These are phyloP conservation scores for Carex sylvatica DNA, from an alignment of 202 grass and related monocot species.

Conservation along the genomic window DNA sequence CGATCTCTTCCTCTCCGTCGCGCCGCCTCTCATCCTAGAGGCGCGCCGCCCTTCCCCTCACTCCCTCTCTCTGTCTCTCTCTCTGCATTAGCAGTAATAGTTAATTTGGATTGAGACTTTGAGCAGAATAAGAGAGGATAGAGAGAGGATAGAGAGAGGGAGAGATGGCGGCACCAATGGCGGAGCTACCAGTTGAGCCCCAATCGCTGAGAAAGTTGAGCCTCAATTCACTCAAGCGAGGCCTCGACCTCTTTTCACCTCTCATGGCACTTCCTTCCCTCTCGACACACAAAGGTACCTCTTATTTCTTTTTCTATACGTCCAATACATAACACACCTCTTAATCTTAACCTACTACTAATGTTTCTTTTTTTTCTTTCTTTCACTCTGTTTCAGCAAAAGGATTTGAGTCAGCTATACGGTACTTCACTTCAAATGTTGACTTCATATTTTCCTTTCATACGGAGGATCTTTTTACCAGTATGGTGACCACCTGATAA, in stretches of 20 bases:
- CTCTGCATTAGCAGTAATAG: too few species aligned
- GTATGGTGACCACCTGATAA: not conserved
- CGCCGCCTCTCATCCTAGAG: too few species aligned
- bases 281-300: constrained; percentile 66
- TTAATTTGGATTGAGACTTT: too few species aligned
- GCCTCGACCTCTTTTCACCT: constrained; percentile 73
- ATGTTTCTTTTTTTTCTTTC: not conserved
- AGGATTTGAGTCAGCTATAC: constrained; percentile 67
- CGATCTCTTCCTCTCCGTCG: too few species aligned
- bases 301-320: not conserved
- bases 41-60: too few species aligned
- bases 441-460: not conserved
- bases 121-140: too few species aligned
- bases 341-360: not conserved
- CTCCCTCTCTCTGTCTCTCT: too few species aligned
- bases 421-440: constrained; percentile 26
- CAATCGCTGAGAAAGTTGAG: constrained; percentile 98
- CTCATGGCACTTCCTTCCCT: constrained; percentile 45
- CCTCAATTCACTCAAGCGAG: constrained; percentile 74
- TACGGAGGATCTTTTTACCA: not conserved
- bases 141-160: not conserved
- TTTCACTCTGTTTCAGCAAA: constrained; percentile 43
- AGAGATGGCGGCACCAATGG: constrained; percentile 30
- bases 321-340: too few species aligned
- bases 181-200: constrained; percentile 59